phyloP scores from a whole-genome alignment of 2,329 filamentous ascomycete genomes.

The Cercospora beticola region DNA sequence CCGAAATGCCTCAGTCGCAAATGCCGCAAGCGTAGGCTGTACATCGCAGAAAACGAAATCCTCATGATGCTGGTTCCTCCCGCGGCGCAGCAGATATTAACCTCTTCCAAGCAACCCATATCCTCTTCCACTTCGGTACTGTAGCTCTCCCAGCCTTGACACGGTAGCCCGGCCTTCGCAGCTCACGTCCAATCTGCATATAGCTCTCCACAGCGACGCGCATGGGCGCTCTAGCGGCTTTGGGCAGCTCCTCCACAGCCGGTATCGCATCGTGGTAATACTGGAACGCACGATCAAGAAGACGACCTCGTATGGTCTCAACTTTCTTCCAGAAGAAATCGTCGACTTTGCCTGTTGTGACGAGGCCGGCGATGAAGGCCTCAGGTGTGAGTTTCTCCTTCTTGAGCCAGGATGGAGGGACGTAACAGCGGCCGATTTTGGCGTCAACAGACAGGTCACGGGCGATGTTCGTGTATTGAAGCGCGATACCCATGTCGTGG shows the following conservation, averaged over 20 bases:
- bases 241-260: constrained; percentile 62
- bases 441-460: constrained; percentile 71
- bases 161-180: constrained; percentile 46
- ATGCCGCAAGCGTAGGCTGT: not conserved
- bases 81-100: constrained; percentile 39
- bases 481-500: constrained; percentile 66
- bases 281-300: constrained; percentile 62
- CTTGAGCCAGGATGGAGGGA: constrained; percentile 64
- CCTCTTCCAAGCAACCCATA: constrained; percentile 60
- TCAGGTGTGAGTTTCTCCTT: constrained; percentile 56
- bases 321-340: constrained; percentile 50
- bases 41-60: not conserved
- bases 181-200: constrained; percentile 70
- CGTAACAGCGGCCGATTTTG: constrained; percentile 64
- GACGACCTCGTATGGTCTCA: constrained; percentile 51
- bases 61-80: not conserved
- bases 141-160: constrained; percentile 49
- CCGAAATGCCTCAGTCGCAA: not conserved
- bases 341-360: constrained; percentile 25
- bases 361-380: constrained; percentile 50
- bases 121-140: constrained; percentile 50
- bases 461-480: constrained; percentile 77
- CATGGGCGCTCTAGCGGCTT: constrained; percentile 61
- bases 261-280: constrained; percentile 57
- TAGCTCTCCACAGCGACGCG: constrained; percentile 72